A percentile compares a stretch with the other conserved stretches of the same genome.
Conservation (phyloP, 2,329 filamentous ascomycete species). For the Ceratocystis smalleyi region DNA sequence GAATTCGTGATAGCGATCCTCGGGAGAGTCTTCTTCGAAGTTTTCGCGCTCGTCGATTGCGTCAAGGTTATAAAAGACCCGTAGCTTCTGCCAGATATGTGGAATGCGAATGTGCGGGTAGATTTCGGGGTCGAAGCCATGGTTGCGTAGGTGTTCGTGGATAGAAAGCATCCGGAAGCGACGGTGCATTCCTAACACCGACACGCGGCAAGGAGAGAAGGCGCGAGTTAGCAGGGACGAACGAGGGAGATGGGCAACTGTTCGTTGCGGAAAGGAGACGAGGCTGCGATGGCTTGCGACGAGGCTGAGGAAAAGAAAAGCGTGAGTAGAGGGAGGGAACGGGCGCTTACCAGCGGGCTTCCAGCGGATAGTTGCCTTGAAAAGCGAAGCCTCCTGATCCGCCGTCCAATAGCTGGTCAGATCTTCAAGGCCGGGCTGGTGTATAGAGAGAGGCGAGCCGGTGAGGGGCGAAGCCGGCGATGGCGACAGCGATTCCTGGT, state of each 20-base stretch:
- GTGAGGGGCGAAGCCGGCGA: conserved; percentile 1
- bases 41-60: conserved; percentile 74
- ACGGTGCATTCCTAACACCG: conserved; percentile 61
- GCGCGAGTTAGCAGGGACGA: neutral
- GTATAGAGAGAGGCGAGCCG: conserved; percentile 12
- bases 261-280: neutral
- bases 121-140: conserved; percentile 57
- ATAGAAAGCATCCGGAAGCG: conserved; percentile 87
- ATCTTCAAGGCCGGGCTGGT: conserved; percentile 33
- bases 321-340: neutral
- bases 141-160: conserved; percentile 61
- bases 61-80: conserved; percentile 68
- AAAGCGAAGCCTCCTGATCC: conserved; percentile 81
- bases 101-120: conserved; percentile 72
- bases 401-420: conserved; percentile 59
- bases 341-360: conserved; percentile 67
- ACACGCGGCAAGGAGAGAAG: neutral
- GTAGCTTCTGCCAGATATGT: conserved; percentile 80
- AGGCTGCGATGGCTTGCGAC: neutral
- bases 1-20: conserved; percentile 51
- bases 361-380: conserved; percentile 85
- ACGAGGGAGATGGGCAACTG: neutral
- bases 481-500: conserved; percentile 29
- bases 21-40: conserved; percentile 42
- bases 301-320: neutral